Percentiles rank a stretch among this genome's conserved stretches.
Evolutionary conservation across 345 rosid genomes (phyloP).

Genomic region (Trapa incisa): DNA sequence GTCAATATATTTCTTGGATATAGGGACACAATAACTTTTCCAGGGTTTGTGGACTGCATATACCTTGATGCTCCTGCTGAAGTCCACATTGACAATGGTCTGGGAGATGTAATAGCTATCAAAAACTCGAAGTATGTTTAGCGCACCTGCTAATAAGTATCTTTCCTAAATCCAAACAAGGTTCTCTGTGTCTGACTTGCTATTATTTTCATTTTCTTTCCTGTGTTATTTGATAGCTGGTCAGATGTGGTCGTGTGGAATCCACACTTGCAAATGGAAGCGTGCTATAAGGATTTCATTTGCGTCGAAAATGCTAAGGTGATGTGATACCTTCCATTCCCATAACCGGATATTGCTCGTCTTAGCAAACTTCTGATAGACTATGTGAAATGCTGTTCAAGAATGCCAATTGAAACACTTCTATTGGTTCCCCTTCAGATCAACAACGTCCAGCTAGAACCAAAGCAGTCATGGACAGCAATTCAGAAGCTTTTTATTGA

Average conservation of each 20-base stretch:
- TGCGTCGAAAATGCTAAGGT: constrained; percentile 95
- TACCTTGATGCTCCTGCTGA: constrained; percentile 60
- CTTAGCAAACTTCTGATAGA: constrained; percentile 1
- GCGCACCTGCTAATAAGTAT: neutral
- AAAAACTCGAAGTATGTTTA: constrained; percentile 49
- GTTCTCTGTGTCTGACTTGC: neutral
- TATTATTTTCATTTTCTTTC: constrained; percentile 7
- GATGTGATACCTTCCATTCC: constrained; percentile 3
- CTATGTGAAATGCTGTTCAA: neutral
- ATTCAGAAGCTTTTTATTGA: constrained; percentile 52
- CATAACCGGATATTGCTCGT: constrained; percentile 1
- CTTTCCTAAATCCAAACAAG: neutral
- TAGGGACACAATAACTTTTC: constrained; percentile 74
- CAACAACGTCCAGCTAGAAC: constrained; percentile 61
- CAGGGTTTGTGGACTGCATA: constrained; percentile 84
- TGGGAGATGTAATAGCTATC: constrained; percentile 61
- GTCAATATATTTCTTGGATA: constrained; percentile 10
- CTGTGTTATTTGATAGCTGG: constrained; percentile 45
- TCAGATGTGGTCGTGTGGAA: constrained; percentile 91
- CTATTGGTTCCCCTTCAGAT: constrained; percentile 31
- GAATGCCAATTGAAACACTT: neutral
- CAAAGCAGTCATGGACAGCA: constrained; percentile 72
- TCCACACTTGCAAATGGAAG: constrained; percentile 88
- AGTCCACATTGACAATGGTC: constrained; percentile 66
- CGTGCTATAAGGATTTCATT: constrained; percentile 79